These are phyloP conservation scores for Cryphonectria carpinicola DNA, from an alignment of 2,329 filamentous ascomycete species.

Conservation along the genomic window DNA sequence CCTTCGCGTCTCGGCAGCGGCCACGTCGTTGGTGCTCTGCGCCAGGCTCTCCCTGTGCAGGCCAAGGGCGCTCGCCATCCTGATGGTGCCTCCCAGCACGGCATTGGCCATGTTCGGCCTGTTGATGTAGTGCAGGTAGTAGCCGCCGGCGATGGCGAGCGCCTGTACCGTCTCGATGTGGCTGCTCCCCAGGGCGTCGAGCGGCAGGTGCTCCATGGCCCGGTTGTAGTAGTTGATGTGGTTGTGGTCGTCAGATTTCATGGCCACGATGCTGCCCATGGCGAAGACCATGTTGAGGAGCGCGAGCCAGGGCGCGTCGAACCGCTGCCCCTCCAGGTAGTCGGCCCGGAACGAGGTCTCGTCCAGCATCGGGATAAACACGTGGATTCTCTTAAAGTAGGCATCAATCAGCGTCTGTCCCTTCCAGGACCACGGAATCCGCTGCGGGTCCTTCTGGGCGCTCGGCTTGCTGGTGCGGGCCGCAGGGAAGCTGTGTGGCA, in stretches of 20 bases:
- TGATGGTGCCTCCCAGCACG: slow-evolving; percentile 69
- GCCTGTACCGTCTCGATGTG: slow-evolving; percentile 76
- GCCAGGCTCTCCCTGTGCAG: slow-evolving; percentile 66
- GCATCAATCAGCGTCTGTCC: slow-evolving; percentile 72
- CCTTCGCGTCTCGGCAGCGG: slow-evolving; percentile 63
- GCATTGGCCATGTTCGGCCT: slow-evolving; percentile 77
- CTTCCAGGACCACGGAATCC: slow-evolving; percentile 63
- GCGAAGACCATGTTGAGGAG: slow-evolving; percentile 78
- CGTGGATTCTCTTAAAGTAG: slow-evolving; percentile 76
- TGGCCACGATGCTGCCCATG: slow-evolving; percentile 72
- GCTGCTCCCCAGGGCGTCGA: slow-evolving; percentile 71
- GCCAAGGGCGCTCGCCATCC: slow-evolving; percentile 75
- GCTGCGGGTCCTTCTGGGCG: slow-evolving; percentile 51
- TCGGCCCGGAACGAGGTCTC: slow-evolving; percentile 70
- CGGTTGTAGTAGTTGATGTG: slow-evolving; percentile 73
- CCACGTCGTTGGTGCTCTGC: slow-evolving; percentile 49
- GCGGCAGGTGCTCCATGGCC: slow-evolving; percentile 66
- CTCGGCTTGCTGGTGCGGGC: slow-evolving; percentile 46
- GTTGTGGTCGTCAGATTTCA: slow-evolving; percentile 65
- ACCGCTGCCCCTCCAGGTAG: slow-evolving; percentile 64
- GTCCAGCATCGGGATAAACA: slow-evolving; percentile 74
- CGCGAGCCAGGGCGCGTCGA: slow-evolving; percentile 71
- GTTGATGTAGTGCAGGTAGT: slow-evolving; percentile 79
- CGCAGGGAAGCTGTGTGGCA: slow-evolving; percentile 49
- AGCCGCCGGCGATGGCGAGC: slow-evolving; percentile 71